Evolutionary conservation across 768 basidiomycete species (phyloP).

Genomic region (Agaricus subrufescens): DNA sequence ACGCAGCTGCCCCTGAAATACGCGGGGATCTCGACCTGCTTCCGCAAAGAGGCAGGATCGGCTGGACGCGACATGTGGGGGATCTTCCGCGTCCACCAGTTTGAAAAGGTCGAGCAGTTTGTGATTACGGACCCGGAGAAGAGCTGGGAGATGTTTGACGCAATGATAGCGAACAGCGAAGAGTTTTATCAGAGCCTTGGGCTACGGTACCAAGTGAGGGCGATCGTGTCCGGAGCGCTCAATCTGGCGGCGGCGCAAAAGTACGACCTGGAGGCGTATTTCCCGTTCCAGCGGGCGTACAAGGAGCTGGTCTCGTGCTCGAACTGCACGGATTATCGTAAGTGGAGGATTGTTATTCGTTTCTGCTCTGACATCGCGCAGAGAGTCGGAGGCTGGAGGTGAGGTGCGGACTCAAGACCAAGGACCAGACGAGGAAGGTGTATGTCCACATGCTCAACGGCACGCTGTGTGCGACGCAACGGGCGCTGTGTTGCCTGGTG

Average conservation of each 20-base stretch:
- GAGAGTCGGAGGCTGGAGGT: conserved; percentile 93
- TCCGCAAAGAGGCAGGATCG: conserved; percentile 98
- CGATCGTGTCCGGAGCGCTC: conserved; percentile 93
- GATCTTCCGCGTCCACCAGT: conserved; percentile 99
- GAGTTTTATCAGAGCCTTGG: conserved; percentile 96
- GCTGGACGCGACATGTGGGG: conserved; percentile 99
- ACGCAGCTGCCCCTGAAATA: conserved; percentile 90
- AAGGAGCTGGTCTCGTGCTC: conserved; percentile 98
- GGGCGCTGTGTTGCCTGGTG: conserved; percentile 94
- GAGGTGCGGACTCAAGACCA: conserved; percentile 85
- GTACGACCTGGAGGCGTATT: conserved; percentile 98
- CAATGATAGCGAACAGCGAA: conserved; percentile 86
- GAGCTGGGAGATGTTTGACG: conserved; percentile 91
- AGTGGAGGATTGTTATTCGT: conserved; percentile 26
- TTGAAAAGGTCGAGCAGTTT: conserved; percentile 98
- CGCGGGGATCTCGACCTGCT: conserved; percentile 90
- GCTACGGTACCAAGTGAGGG: conserved; percentile 87
- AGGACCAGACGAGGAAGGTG: conserved; percentile 85
- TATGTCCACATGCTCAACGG: conserved; percentile 99
- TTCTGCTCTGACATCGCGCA: conserved; percentile 25
- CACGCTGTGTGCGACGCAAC: conserved; percentile 94
- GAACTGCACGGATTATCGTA: conserved; percentile 99
- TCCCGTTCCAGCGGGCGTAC: conserved; percentile 94
- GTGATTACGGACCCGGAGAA: conserved; percentile 91
- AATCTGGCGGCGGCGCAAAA: conserved; percentile 98